A percentile compares a stretch with the other conserved stretches of the same genome.
Evolutionary conservation across 2,329 filamentous ascomycete species (phyloP).

Genomic region (Monilinia laxa): DNA sequence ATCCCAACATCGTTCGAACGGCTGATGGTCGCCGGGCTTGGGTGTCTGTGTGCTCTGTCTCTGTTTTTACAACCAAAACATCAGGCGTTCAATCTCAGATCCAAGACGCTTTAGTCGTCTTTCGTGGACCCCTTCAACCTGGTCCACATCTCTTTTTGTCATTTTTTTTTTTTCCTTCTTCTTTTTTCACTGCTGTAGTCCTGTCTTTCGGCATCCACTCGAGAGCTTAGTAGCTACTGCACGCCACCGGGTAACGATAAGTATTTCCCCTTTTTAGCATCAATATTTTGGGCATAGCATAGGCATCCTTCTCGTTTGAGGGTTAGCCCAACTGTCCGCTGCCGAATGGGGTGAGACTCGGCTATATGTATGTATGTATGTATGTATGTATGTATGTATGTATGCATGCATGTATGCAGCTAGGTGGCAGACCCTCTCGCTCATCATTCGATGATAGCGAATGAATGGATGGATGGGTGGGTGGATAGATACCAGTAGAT

Average conservation of each 20-base stretch:
- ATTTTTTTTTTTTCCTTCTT: conserved; percentile 31
- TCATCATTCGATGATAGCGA: conserved; percentile 22
- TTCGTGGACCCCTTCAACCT: conserved; percentile 67
- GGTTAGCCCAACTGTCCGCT: conserved; percentile 4
- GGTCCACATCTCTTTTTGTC: conserved; percentile 50
- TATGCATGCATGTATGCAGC: conserved; percentile 4
- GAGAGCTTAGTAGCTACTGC: conserved; percentile 24
- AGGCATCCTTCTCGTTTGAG: neutral
- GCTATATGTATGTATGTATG: neutral
- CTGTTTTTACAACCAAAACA: conserved; percentile 86
- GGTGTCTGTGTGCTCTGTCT: conserved; percentile 67
- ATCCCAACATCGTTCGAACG: conserved; percentile 70
- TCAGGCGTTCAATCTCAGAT: conserved; percentile 74
- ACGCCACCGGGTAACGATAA: conserved; percentile 15
- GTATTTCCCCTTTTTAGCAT: conserved; percentile 18
- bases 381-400: neutral
- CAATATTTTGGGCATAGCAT: neutral
- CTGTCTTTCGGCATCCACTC: conserved; percentile 22
- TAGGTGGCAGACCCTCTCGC: conserved; percentile 19
- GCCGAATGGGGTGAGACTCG: conserved; percentile 3
- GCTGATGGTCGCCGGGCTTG: conserved; percentile 53
- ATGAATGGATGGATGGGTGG: conserved; percentile 11
- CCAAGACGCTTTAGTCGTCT: conserved; percentile 63
- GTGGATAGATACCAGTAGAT: too few species aligned
- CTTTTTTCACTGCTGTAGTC: neutral